Base-by-base conservation (phyloP, 768 basidiomycete genomes). In the Amanita brunnescens region DNA sequence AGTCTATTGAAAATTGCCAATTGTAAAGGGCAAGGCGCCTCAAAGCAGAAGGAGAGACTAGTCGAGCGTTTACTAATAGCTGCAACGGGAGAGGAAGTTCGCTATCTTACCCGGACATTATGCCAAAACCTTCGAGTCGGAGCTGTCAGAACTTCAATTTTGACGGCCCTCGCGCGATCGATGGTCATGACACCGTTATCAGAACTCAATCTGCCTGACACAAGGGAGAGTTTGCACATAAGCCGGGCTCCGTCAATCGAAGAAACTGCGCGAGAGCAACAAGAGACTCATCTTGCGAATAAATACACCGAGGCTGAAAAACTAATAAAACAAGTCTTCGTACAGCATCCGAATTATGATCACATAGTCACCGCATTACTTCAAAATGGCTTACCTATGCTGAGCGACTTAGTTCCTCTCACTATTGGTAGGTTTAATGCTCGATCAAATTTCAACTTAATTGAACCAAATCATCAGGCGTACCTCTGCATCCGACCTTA, bases 81-180 rank as follows among this genome's bases (percentile, higher is more conserved):
- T 8, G 85, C 92, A 0, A 79, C 75, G 53, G 93, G 91, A 20
- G 93, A 95, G 65, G 91, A 96, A 67, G 75, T 79, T n/a, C 77
- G 91, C 24, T 96, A 82, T 59, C 72, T 95, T 37, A 83, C 85
- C 26, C 77, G 88, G 34, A 88, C 79, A 2, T 71, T 93, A 23
- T 80, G 75, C 24, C 78, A 79, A 61, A 85, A 91, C 63, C 71
- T 91, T 39, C 80, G 90, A 41, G 92, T 95, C 13, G 93, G 93
- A 1, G 93, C 92, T 2, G 90, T 93, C 24, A 75, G 89, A 57
- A 80, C 87, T 21, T 85, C 91, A 5, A 78, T 95, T 30, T 73
- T 93, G 44, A 81, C 81, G 20, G 86, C 89, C 9, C 71, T 95
- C 20, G 86, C 91, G 26, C 74, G 90, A 43, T 86, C 91, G 0